Base-by-base conservation (phyloP, 108 stramenopile species). In the Stephanodiscus minutulus region DNA sequence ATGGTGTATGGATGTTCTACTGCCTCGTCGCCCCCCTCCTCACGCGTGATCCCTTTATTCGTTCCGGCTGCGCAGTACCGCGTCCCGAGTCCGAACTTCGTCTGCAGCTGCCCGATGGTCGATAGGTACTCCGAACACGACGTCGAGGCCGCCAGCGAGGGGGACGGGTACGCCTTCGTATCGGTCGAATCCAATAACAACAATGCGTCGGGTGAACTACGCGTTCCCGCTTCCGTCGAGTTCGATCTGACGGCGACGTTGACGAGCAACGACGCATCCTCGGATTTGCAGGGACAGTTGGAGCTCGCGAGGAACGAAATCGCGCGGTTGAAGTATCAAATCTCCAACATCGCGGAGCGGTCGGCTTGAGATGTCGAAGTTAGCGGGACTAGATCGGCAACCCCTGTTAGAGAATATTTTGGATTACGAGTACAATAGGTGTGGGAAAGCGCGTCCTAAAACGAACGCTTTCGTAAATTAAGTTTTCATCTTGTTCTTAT, bases 31-130 rank as follows among this genome's bases (percentile, higher is more conserved):
- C 43, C 43, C 3, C 43, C 0, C 12, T 15, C 0, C 12, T 15
- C 43, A 15, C 43, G 43, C 13, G 43, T 44, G 39, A 11, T 8
- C 1, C 11, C 13, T 0, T 44, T 13, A 15, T 44, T 15, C 2
- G 2, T 44, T 0, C 0, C 3, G 0, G 13, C 43, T 15, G 12
- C 43, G 12, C 11, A 44, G 66, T 96, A 93, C 69, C 81, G 93
- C 48, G 88, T 93, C 15, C 96, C 94, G 7, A 93, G 91, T 35
- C 97, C 97, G 43, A 96, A 97, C 68, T 97, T 97, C 77, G 85
- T 97, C 36, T 93, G 94, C 72, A 87, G 82, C 81, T 93, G 90
- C 73, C 85, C 88, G n/a, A 67, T 88, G 41, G 54, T 72, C 22
- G 76, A 82, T 61, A 50, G 74, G 70, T 61, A 69, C 25, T 36